Evolutionary conservation across 1,284 basidiomycete genomes (phyloP), one percentile per base, ranked within the genome.

Genomic region (Amylostereum areolatum): DNA sequence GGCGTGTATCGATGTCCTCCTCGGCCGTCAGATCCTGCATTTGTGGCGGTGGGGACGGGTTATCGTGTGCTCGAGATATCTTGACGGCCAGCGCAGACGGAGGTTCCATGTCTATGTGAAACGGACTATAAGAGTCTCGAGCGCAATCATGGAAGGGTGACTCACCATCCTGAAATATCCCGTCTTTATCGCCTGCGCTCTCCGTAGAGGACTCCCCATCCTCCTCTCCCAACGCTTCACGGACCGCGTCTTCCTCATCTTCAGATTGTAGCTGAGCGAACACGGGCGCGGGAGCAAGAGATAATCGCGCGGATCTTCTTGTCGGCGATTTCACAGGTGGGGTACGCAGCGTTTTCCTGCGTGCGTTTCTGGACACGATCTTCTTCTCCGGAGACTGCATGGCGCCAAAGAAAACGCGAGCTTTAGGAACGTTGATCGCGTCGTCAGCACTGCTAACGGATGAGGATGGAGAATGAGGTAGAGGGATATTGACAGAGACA

Each of bases 31-130:
- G 49, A 3, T 50, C 28, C 8, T 50, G 48, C 49, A 56, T 53
- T 18, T 31, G 36, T 18, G 86, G 85, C 12, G 86, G 86, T 27
- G 85, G 86, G 18, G 85, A 89, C 11, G 86, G 85, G 57, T 89
- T 89, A 57, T 78, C 81, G 49, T 79, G 76, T 51, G 85, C 85
- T 47, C 78, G 74, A 45, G 83, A 72, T 43, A 89, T 77, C 62
- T 68, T 80, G 52, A 67, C 74, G 29, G 80, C 85, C 48, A 89
- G 67, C 7, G 73, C 71, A 47, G 83, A 82, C 2, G 83, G 77
- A 8, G 83, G 84, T 61, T 87, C 85, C 83, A 52, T 18, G 35
- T 46, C 29, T 24, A 27, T 32, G 50, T 36, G 18, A 45, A 47
- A 55, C 35, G 8, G 27, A 33, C 27, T 30, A 18, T 27, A 37